phyloP scores from a whole-genome alignment of 371 early-diverging fungal species.

The Choanephora cucurbitarum region DNA sequence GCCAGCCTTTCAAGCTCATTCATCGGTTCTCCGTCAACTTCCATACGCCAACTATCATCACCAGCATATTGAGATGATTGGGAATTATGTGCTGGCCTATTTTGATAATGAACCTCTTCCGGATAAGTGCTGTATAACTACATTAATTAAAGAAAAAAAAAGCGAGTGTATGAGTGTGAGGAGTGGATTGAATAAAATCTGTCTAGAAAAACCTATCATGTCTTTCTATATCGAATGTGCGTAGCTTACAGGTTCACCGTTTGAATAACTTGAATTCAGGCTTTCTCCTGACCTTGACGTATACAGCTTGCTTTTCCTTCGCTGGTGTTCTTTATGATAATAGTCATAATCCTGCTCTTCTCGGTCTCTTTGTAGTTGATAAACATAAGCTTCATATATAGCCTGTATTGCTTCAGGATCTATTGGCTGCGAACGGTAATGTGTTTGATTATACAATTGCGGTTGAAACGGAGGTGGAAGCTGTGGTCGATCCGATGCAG shows the following conservation, averaged over 20 bases:
- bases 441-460: background rate
- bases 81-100: background rate
- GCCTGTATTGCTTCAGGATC: background rate
- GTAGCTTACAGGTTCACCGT: background rate
- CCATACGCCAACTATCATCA: background rate
- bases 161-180: too few species aligned
- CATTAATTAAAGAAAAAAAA: too few species aligned
- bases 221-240: background rate
- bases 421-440: background rate
- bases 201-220: too few species aligned
- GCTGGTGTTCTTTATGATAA: background rate
- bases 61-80: background rate
- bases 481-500: background rate
- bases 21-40: background rate
- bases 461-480: background rate
- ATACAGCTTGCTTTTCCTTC: background rate
- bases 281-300: background rate
- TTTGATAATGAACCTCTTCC: background rate
- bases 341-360: background rate
- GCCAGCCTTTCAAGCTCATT: background rate
- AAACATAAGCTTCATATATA: background rate
- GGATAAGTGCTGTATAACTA: background rate
- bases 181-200: too few species aligned
- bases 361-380: background rate
- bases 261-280: background rate